Conservation (phyloP, 768 basidiomycete genomes). For the Tylopilus balloui region DNA sequence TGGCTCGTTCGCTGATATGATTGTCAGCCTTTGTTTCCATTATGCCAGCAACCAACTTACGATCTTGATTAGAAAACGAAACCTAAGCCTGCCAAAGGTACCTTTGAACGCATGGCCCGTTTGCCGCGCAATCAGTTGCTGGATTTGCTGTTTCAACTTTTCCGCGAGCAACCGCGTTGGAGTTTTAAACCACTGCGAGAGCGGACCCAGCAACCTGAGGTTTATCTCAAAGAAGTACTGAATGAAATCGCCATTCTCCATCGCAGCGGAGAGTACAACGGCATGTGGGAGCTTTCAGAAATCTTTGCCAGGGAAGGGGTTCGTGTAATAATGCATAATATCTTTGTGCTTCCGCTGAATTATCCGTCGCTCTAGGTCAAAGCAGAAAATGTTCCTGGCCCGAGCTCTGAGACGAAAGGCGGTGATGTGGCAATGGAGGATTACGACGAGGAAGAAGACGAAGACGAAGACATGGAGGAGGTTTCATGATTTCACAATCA, state of each 20-base stretch:
- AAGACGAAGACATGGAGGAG: conserved; percentile 68
- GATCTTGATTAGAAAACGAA: conserved; percentile 48
- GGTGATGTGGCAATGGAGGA: conserved; percentile 37
- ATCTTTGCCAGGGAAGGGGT: conserved; percentile 66
- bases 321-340: conserved; percentile 19
- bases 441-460: conserved; percentile 44
- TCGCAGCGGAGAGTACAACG: conserved; percentile 76
- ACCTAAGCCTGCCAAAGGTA: conserved; percentile 60
- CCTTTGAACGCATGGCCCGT: conserved; percentile 87
- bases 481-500: conserved; percentile 41
- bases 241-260: conserved; percentile 72
- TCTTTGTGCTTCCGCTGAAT: conserved; percentile 4
- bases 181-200: conserved; percentile 71
- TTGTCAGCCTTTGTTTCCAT: conserved; percentile 44
- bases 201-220: conserved; percentile 81
- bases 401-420: conserved; percentile 26
- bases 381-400: conserved; percentile 42
- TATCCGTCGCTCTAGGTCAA: conserved; percentile 34
- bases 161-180: conserved; percentile 81
- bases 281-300: conserved; percentile 75
- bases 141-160: conserved; percentile 75
- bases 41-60: conserved; percentile 2
- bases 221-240: conserved; percentile 80
- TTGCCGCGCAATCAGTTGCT: conserved; percentile 85
- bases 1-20: conserved; percentile 57